Evolutionary conservation across 1,284 basidiomycete genomes (phyloP), one percentile per base, ranked within the genome.

Genomic region (Trichosporon coremiiforme): DNA sequence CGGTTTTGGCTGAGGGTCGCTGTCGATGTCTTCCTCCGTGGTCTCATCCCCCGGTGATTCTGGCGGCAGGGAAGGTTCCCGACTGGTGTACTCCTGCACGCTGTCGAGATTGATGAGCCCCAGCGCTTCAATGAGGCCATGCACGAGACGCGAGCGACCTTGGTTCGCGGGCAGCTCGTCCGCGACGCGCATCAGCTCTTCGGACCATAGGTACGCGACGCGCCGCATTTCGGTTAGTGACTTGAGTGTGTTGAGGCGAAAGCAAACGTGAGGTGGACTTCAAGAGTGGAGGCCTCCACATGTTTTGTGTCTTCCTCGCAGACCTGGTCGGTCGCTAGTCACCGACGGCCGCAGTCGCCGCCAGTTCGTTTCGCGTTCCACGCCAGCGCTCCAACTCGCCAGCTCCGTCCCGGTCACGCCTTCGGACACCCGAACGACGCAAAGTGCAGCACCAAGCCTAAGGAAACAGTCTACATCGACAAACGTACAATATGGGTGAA

Each of bases 61-160:
- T 13, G 17, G 20, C 13, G 33, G 33, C 35, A 12, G 13, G 25
- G 55, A 15, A 60, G 25, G 9, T 35, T 3, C 33, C n/a, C n/a
- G n/a, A 33, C 9, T 1, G 10, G 20, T 25, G 38, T 17, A 25
- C 53, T 67, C 66, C 33, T 31, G 20, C 17, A 17, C 45, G 9
- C 2, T 17, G 31, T 20, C 47, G 25, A 65, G 50, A 29, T 79
- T 65, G 47, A 91, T 82, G 1, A 93, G 83, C 0, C 87, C 88
- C 55, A 90, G 85, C 0, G 88, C 82, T 33, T 85, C 85, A 66
- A 90, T 84, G 12, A 96, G 86, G 1, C 88, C 87, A 77, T 97
- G 93, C 1, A 95, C 92, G 5, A 93, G 79, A 0, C 88, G 79
- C 0, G 94, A 94, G n/a, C 95, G 87, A 13, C 90, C 89, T 66